These are phyloP conservation scores for Phlyctochytrium arcticum DNA, from an alignment of 192 early-diverging fungal genomes.

Conservation along the genomic window DNA sequence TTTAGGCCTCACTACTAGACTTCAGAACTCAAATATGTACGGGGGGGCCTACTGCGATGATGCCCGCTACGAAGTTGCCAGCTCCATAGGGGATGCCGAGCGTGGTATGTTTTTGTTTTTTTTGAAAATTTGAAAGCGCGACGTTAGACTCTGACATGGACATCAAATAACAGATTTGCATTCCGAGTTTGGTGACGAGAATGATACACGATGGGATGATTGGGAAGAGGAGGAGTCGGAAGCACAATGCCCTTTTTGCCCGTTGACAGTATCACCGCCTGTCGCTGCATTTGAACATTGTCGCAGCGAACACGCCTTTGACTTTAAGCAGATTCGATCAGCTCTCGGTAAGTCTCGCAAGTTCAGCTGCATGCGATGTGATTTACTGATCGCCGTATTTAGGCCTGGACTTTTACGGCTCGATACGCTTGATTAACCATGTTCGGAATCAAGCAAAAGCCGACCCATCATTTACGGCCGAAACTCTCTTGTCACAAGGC, in stretches of 20 bases:
- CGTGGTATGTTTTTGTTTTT: too few species aligned
- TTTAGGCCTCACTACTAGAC: too few species aligned
- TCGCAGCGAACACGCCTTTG: constrained; percentile 25
- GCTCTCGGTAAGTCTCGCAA: constrained; percentile 14
- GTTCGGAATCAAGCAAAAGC: constrained; percentile 40
- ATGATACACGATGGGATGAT: constrained; percentile 31
- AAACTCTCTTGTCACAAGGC: neutral
- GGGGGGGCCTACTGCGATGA: neutral
- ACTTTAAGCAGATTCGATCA: constrained; percentile 23
- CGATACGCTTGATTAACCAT: constrained; percentile 82
- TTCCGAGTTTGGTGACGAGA: constrained; percentile 28
- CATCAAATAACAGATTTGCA: constrained; percentile 26
- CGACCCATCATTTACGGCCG: constrained; percentile 1
- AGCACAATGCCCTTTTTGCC: constrained; percentile 29
- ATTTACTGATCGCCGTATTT: neutral
- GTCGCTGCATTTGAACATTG: constrained; percentile 24
- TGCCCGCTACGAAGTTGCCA: constrained; percentile 16
- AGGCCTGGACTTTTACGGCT: constrained; percentile 80
- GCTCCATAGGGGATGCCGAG: constrained; percentile 31
- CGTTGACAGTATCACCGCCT: neutral
- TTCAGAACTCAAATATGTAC: neutral
- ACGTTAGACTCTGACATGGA: too few species aligned
- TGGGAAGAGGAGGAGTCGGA: constrained; percentile 36
- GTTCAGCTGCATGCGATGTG: neutral
- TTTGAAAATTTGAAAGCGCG: too few species aligned